A percentile compares a stretch with the other conserved stretches of the same genome.
These are phyloP conservation scores for Boletus reticuloceps DNA, from an alignment of 768 basidiomycete genomes.

Conservation along the genomic window DNA sequence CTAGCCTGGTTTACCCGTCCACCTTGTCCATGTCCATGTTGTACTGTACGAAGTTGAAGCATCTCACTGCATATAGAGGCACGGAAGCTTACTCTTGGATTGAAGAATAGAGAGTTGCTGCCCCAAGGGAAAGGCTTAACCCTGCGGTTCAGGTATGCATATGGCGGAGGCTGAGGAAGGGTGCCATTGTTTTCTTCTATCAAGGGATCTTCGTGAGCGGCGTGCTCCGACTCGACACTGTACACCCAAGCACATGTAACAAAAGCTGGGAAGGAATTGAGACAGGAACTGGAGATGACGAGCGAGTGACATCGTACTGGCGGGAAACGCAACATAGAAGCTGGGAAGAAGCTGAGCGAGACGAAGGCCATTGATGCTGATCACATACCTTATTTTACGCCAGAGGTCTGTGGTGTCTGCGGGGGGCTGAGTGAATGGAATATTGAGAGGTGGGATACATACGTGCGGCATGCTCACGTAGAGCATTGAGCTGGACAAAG, in stretches of 20 bases:
- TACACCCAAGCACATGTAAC: constrained; percentile 43
- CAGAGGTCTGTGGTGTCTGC: constrained; percentile 76
- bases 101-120: constrained; percentile 79
- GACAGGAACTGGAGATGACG: constrained; percentile 3
- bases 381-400: constrained; percentile 81
- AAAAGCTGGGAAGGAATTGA: constrained; percentile 17
- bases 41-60: constrained; percentile 35
- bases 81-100: constrained; percentile 54
- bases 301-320: constrained; percentile 50
- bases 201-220: constrained; percentile 66
- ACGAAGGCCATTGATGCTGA: background rate
- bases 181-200: constrained; percentile 70
- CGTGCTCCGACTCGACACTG: constrained; percentile 60
- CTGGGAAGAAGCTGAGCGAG: constrained; percentile 35
- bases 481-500: constrained; percentile 50
- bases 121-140: constrained; percentile 87
- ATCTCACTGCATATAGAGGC: background rate
- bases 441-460: constrained; percentile 14
- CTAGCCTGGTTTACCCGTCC: constrained; percentile 13
- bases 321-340: constrained; percentile 72
- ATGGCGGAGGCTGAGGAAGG: constrained; percentile 68
- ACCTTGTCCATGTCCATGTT: constrained; percentile 61
- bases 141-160: constrained; percentile 75
- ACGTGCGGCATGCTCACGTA: constrained; percentile 69
- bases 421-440: constrained; percentile 9